These are phyloP conservation scores for Penicillium verrucosum DNA, from an alignment of 2,329 filamentous ascomycete genomes.

Conservation along the genomic window DNA sequence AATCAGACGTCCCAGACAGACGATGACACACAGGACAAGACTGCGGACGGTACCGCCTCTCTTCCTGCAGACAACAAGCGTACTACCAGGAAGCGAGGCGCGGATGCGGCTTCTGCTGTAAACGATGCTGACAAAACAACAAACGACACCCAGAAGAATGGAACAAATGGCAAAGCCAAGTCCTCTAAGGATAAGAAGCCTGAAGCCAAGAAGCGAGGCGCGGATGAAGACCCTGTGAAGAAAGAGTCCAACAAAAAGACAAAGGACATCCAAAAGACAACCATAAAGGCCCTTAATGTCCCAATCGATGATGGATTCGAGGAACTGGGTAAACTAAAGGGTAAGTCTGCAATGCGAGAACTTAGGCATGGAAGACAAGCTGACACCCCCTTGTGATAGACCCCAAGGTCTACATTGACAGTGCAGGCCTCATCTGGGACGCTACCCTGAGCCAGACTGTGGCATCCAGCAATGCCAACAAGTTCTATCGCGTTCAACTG, in stretches of 20 bases:
- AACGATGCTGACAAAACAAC: neutral
- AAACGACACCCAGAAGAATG: constrained; percentile 14
- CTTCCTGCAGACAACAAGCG: neutral
- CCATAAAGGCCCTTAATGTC: constrained; percentile 43
- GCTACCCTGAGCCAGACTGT: constrained; percentile 78
- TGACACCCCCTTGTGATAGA: neutral
- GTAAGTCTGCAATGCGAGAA: neutral
- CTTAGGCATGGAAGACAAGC: neutral
- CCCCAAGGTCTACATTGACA: constrained; percentile 61
- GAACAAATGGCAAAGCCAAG: constrained; percentile 14
- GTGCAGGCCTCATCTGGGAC: constrained; percentile 67
- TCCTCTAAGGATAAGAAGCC: constrained; percentile 14
- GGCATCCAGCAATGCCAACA: constrained; percentile 70
- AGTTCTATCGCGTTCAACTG: constrained; percentile 75
- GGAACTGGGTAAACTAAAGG: neutral
- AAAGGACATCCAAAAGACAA: constrained; percentile 47
- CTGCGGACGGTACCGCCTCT: neutral
- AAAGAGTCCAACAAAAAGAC: constrained; percentile 32
- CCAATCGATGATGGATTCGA: constrained; percentile 46
- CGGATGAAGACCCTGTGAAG: neutral
- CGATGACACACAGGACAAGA: constrained; percentile 25
- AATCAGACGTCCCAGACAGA: constrained; percentile 13
- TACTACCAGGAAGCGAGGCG: neutral
- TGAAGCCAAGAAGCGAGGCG: constrained; percentile 3
- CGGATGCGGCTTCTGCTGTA: neutral